Evolutionary conservation across 768 basidiomycete genomes (phyloP).

Genomic region (Agaricus subrufescens): DNA sequence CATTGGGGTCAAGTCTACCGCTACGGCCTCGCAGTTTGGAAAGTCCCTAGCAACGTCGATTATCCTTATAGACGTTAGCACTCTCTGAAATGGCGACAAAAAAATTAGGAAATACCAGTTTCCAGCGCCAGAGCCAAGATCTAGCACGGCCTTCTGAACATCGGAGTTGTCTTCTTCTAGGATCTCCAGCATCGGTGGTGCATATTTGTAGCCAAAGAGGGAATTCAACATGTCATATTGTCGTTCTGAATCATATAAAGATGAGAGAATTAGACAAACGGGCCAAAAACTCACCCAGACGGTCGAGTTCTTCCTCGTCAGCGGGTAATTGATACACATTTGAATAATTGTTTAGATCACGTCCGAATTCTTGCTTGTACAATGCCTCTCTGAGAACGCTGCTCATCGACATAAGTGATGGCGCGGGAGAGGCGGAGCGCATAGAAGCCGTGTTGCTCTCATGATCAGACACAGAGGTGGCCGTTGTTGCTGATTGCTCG

Average conservation of each 20-base stretch:
- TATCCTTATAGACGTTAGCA: conserved; percentile 45
- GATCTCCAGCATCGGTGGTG: conserved; percentile 49
- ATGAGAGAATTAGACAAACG: not conserved
- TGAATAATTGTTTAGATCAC: conserved; percentile 71
- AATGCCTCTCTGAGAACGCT: conserved; percentile 56
- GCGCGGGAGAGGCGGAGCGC: conserved; percentile 61
- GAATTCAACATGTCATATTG: conserved; percentile 65
- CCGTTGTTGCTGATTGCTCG: not conserved
- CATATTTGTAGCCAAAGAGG: conserved; percentile 60
- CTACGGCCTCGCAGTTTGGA: conserved; percentile 62
- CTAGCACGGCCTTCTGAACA: conserved; percentile 59
- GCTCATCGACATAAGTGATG: conserved; percentile 67
- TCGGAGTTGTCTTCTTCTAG: conserved; percentile 54
- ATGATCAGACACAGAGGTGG: conserved; percentile 12
- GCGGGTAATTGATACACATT: conserved; percentile 77
- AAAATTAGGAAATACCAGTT: conserved; percentile 45
- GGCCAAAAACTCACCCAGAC: conserved; percentile 46
- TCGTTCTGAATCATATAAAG: conserved; percentile 39
- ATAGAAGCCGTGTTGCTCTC: conserved; percentile 40
- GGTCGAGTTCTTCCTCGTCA: conserved; percentile 70
- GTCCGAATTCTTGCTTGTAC: conserved; percentile 63
- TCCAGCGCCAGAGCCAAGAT: conserved; percentile 79
- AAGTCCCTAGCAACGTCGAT: conserved; percentile 71
- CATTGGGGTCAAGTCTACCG: conserved; percentile 80
- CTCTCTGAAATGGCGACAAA: not conserved